Evolutionary conservation across 305 asterid species (phyloP), one percentile per base, ranked within the genome.

Genomic region (Fraxinus paxiana): DNA sequence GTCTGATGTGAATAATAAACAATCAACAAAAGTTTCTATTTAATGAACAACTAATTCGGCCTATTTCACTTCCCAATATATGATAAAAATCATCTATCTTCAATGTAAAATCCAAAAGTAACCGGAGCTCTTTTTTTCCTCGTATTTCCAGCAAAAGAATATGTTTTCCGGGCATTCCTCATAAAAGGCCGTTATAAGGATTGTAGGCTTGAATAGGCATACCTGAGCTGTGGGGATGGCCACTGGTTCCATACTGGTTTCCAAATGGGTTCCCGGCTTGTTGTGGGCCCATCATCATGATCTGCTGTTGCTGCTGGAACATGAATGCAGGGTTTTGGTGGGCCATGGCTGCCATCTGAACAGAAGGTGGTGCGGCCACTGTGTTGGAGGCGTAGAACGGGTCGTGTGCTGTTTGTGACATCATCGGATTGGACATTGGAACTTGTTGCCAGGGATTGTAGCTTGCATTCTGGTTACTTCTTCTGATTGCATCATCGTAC

Each of bases 391-490:
- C 90, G 17, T 92, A 94, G 86, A 96, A 94, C 3, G 97, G 98
- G 76, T 90, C 97, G 18, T 88, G 93, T 7, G 84, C 82, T 12
- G 82, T 72, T 33, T 87, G 90, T 6, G 85, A 86, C 88, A 83
- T 83, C 90, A 88, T 85, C 7, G 82, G 75, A 84, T 81, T 80
- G 51, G 84, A 78, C 87, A 85, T 83, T 18, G 93, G 88, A 59
- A 82, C 81, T 84, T 85, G 90, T 78, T 94, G 96, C 99, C 99
- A 96, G 17, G 98, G 99, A 77, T 91, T 94, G 91, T 96, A 92
- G 83, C 97, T 92, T 15, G 85, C 84, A 35, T 83, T 86, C 79
- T 93, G 97, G 93, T 83, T 94, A 84, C 77, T 92, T 88, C 92
- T 90, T 91, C 98, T 81, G 61, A 93, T 87, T 75, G 99, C 99